Evolutionary conservation across 441 rosid genomes (phyloP), one percentile per base, ranked within the genome.

Genomic region (Erodium texanum): DNA sequence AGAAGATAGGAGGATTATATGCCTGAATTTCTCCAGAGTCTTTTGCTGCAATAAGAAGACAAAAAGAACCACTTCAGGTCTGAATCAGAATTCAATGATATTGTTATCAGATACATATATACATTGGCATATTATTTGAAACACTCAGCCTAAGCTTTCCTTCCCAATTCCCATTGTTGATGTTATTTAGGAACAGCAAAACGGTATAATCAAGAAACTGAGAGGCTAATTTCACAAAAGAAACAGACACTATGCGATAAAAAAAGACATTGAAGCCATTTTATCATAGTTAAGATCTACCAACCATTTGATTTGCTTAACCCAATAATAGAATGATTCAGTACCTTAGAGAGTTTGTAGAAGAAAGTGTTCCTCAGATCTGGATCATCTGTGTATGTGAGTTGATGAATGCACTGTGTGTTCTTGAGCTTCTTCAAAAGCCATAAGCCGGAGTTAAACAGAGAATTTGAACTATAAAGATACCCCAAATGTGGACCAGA

Each of bases 401-500:
- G 97, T 81, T 91, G 97, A 84, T 93, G 97, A 80, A 93, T 88
- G 82, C 95, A 90, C 70, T 82, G 95, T 32, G 93, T 85, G 50
- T 88, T 88, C 84, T 86, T 91, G 62, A 91, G 73, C 85, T 93
- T 93, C 85, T 91, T 93, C 78, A 91, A 66, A 72, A 91, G 80
- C 97, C 97, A 93, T 78, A 91, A 70, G 23, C 97, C 96, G 2
- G 99, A 93, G 72, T 93, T 93, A 69, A 93, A 93, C 77, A 93
- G 77, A 6, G 95, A 90, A 82, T 93, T 91, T 66, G 97, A 85
- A 79, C 98, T 89, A 82, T 93, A 91, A 59, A 93, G 82, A 81
- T 89, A 93, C 56, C 97, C 96, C 82, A 93, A 84, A 71, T 89
- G 97, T 11, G 96, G 96, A 73, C 97, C 97, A 32, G 97, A 93